Percentiles rank a stretch among this genome's conserved stretches.
Evolutionary conservation across 2,329 filamentous ascomycete species (phyloP).

Genomic region (Alternaria gaisen): DNA sequence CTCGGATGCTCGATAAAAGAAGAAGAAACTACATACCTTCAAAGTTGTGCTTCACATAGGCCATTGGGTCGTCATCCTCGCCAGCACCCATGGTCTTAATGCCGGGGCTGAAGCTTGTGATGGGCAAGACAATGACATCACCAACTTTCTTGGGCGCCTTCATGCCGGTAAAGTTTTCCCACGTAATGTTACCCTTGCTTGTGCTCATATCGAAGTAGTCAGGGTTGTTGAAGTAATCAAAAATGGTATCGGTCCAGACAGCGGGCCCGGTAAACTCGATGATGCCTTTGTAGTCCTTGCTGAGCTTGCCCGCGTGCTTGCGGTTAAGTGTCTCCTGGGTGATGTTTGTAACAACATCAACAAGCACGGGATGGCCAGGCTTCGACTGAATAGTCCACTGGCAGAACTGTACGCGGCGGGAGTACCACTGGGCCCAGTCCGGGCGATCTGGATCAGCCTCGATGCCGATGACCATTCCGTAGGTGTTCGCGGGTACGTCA

Average conservation of each 20-base stretch:
- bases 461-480: slow-evolving; percentile 92
- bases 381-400: slow-evolving; percentile 99
- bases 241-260: slow-evolving; percentile 91
- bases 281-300: slow-evolving; percentile 74
- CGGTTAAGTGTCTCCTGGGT: slow-evolving; percentile 80
- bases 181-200: slow-evolving; percentile 79
- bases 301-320: slow-evolving; percentile 73
- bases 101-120: slow-evolving; percentile 96
- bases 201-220: slow-evolving; percentile 83
- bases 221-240: slow-evolving; percentile 91
- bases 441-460: slow-evolving; percentile 93
- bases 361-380: slow-evolving; percentile 88
- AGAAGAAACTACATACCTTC: slow-evolving; percentile 71
- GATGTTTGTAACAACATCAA: slow-evolving; percentile 86
- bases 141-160: slow-evolving; percentile 83
- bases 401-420: slow-evolving; percentile 94
- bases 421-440: slow-evolving; percentile 97
- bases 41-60: slow-evolving; percentile 96
- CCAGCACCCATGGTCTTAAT: slow-evolving; percentile 92
- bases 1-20: slow-evolving; percentile 1
- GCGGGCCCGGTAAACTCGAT: slow-evolving; percentile 95
- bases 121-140: slow-evolving; percentile 91
- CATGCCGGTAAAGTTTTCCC: slow-evolving; percentile 89
- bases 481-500: slow-evolving; percentile 75
- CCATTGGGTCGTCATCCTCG: slow-evolving; percentile 90